Evolutionary conservation across 805 yeast genomes (phyloP), one percentile per base, ranked within the genome.

Genomic region (Suhomyces faveliae): DNA sequence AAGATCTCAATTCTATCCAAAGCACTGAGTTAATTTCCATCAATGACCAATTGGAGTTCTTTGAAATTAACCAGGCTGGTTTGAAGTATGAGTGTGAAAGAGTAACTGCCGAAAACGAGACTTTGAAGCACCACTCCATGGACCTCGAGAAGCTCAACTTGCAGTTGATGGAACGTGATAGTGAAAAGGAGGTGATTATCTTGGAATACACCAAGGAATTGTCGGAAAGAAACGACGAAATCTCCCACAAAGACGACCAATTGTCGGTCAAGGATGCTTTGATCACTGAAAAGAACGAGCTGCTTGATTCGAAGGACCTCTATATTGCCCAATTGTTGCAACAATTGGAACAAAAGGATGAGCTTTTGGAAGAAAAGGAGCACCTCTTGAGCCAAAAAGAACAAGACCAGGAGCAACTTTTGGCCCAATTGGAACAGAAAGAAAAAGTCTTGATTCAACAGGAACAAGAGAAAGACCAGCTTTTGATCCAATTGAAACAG

Each of bases 111-210:
- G 51, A 53, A 12, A 46, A 49, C 15, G 45, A 43, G 5, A 29
- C 5, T 11, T 35, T 51, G 15, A 41, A 42, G 13, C 37, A 11
- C 13, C 21, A 41, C 19, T 38, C 22, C 25, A 25, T 35, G 23
- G 45, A 41, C 4, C 30, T 50, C 15, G 48, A 47, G n/a, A 39
- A 22, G 6, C 27, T 23, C 3, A 33, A 30, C 22, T 13, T 42
- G 21, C 45, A 42, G 33, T 42, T 29, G 27, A 19, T 30, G 47
- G 42, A 42, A 39, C 40, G 33, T 39, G 46, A 39, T n/a, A 25
- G 43, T 9, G 52, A 51, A 17, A 51, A 48, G 13, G 54, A 51
- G 4, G 47, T 49, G 17, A 40, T 43, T 12, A 35, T 51, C 10
- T 38, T 43, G 25, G 54, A 51, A 38, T 35, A 12, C 12, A 47